Evolutionary conservation across 2,329 filamentous ascomycete genomes (phyloP), one percentile per base, ranked within the genome.

Genomic region (Sporothrix euskadiensis): DNA sequence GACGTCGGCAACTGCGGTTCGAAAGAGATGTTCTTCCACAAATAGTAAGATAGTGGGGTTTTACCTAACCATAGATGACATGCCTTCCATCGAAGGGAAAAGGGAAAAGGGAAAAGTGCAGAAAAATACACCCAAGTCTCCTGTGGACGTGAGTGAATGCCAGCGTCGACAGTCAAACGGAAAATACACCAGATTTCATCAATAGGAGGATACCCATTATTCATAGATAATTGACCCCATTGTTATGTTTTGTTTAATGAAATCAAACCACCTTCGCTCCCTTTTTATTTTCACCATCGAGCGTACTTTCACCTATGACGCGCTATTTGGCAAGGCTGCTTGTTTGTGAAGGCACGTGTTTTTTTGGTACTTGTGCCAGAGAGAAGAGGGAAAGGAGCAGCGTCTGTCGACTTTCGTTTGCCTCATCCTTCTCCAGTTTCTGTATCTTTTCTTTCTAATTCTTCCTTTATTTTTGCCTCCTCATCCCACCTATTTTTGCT

Each of bases 301-400:
- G 44, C 19, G 14, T 49, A 6, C 6, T 19, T 49, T 49, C 14
- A 49, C 44, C 14, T 49, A 49, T 49, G 8, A 32, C 26, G 56
- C 56, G 56, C 56, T 2, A 32, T 35, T 35, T 12, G 30, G 26
- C 12, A 59, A 5, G 22, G 22, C 22, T 56, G 61, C n/a, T 52
- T 52, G 65, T 26, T 49, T 49, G 44, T 49, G 14, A 49, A 69
- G 49, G 32, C 49, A 69, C 49, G 49, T 69, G 66, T 57, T 39
- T 69, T 26, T 69, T 22, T 41, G n/a, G 66, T 56, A 56, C 66
- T 69, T 47, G 54, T 30, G 52, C 22, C 68, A 12, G 12, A 57
- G 22, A 22, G 22, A 57, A 63, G 19, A 39, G 26, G 12, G n/a
- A 14, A 59, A 63, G 9, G 22, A 63, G 35, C 35, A 19, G 59